Evolutionary conservation across 1,284 basidiomycete species (phyloP).

Genomic region (Vanrija sp.): DNA sequence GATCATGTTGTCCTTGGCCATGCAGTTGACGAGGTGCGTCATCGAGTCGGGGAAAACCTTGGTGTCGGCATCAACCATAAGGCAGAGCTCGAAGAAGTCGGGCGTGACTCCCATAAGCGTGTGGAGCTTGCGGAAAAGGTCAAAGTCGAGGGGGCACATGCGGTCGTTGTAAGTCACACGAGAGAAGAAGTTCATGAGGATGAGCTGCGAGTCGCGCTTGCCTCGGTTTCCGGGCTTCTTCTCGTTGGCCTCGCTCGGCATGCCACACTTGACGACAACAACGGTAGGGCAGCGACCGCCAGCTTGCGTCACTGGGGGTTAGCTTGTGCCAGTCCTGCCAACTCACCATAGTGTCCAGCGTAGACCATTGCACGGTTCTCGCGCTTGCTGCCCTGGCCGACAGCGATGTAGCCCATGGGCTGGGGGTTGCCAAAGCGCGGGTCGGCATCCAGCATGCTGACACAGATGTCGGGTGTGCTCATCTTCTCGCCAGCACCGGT

Average conservation of each 20-base stretch:
- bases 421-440: slow-evolving; percentile 92
- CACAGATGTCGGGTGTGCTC: slow-evolving; percentile 95
- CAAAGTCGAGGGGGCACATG: slow-evolving; percentile 96
- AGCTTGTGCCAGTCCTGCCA: not conserved
- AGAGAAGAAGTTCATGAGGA: slow-evolving; percentile 99
- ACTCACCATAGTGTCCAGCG: slow-evolving; percentile 90
- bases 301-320: slow-evolving; percentile 44
- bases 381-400: slow-evolving; percentile 80
- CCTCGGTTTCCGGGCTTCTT: slow-evolving; percentile 97
- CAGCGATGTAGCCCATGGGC: slow-evolving; percentile 90
- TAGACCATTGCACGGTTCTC: slow-evolving; percentile 98
- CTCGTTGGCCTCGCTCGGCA: slow-evolving; percentile 69
- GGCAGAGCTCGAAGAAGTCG: slow-evolving; percentile 93
- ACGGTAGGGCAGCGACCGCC: slow-evolving; percentile 92
- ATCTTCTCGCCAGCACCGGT: slow-evolving; percentile 92
- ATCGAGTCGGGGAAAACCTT: slow-evolving; percentile 85
- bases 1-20: slow-evolving; percentile 97
- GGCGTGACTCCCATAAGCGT: slow-evolving; percentile 98
- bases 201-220: slow-evolving; percentile 97
- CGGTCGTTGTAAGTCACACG: slow-evolving; percentile 98
- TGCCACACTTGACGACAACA: slow-evolving; percentile 95
- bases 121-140: slow-evolving; percentile 95
- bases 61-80: slow-evolving; percentile 99
- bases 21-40: slow-evolving; percentile 84
- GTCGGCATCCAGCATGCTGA: slow-evolving; percentile 86